Conservation (phyloP, 768 basidiomycete genomes). For the Cystofilobasidium bisporidii region DNA sequence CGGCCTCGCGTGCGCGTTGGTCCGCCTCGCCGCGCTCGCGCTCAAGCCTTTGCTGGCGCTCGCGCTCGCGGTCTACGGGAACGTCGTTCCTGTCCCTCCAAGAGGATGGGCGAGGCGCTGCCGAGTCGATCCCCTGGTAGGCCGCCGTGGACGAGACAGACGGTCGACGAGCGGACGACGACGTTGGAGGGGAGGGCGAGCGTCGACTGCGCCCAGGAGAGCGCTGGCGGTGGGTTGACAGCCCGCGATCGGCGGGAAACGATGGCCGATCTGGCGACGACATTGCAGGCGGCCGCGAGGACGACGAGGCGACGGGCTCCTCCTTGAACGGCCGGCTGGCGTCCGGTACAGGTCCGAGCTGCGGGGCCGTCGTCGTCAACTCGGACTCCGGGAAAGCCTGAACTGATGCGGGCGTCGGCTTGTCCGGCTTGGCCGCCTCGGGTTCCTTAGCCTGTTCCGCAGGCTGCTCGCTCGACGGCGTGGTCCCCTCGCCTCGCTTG, state of each 20-base stretch:
- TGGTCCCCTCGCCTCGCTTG: background rate
- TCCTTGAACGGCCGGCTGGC: too few species aligned
- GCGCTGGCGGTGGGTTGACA: background rate
- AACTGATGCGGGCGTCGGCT: too few species aligned
- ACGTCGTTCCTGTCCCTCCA: background rate
- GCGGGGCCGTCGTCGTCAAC: too few species aligned
- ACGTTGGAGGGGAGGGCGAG: background rate
- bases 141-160: too few species aligned
- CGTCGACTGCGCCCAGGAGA: background rate
- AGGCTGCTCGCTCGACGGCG: too few species aligned
- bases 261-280: background rate
- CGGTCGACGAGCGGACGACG: too few species aligned
- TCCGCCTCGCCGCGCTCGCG: background rate
- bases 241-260: background rate
- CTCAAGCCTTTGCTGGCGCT: background rate
- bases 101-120: background rate
- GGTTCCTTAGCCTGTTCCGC: too few species aligned
- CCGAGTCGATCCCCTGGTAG: background rate
- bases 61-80: background rate
- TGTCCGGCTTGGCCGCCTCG: too few species aligned
- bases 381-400: too few species aligned
- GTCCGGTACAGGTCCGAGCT: too few species aligned
- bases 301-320: too few species aligned
- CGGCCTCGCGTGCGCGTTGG: background rate
- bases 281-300: too few species aligned